Base-by-base conservation (phyloP, 495 filamentous ascomycete species). In the Recurvomyces mirabilis region DNA sequence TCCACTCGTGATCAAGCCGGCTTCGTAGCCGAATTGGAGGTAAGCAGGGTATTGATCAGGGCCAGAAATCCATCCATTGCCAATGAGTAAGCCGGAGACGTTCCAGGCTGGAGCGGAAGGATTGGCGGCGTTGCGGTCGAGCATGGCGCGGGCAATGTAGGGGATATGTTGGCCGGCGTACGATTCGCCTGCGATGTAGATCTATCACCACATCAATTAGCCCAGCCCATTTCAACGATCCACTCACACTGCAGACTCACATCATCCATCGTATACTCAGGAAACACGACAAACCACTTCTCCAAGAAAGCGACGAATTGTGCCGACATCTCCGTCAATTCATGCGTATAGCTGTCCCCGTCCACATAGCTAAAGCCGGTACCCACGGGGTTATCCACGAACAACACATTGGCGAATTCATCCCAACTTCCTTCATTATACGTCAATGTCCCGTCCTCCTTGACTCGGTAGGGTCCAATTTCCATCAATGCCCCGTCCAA, bases 401-500 rank as follows among this genome's bases (percentile, higher is more conserved):
- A 98, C 40, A 98, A 72, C 40, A 98, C 52, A 53, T 96, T 95
- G 42, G 91, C 86, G 56, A 96, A 96, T 65, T 96, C 93, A 61
- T 94, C 80, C 91, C 91, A 98, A 2, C 85, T 83, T 3, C 93
- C 91, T 20, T 84, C 73, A 56, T 95, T 98, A 54, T 87, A 84
- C 44, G 70, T 67, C 30, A 98, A 64, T 0, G 72, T 81, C 10
- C 75, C 66, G 38, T 87, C 71, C 46, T 93, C 77, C 54, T 84
- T 82, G 29, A 98, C 60, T 43, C 91, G 72, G 58, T 94, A 98
- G 1, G 91, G 91, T 0, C 91, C 91, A 50, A 98, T 78, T 59
- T 98, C 91, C 91, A 98, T 96, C 68, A 98, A 59, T 19, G 89
- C 87, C 39, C 91, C 91, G 57, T 98, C 91, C 76, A 93, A 87